A percentile compares a stretch with the other conserved stretches of the same genome.
phyloP scores from a whole-genome alignment of 1,139 yeast species.

The Meyerozyma guilliermondii region DNA sequence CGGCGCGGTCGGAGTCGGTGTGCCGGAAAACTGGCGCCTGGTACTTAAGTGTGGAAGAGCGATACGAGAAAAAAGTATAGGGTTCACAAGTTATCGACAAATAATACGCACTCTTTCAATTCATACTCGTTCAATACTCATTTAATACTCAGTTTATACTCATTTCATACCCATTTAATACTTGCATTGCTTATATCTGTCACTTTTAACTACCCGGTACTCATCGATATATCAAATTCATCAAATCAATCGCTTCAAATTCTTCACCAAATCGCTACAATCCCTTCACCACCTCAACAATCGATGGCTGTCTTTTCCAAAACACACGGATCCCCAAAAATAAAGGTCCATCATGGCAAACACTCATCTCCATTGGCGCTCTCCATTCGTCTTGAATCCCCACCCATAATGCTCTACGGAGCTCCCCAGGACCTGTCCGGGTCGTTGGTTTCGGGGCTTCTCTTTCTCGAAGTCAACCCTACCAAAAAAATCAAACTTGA shows the following conservation, averaged over 20 bases:
- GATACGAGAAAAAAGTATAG: no score
- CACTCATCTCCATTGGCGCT: slow-evolving; percentile 31
- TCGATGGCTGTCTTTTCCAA: slow-evolving; percentile 10
- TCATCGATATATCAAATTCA: no score
- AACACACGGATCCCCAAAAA: slow-evolving; percentile 3
- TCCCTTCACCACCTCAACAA: neutral
- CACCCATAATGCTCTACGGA: slow-evolving; percentile 86
- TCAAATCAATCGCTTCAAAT: no score
- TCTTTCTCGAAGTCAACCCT: slow-evolving; percentile 24
- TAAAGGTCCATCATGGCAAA: slow-evolving; percentile 2
- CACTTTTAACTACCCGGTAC: no score
- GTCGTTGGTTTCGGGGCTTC: slow-evolving; percentile 74
- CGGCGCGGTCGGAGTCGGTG: neutral
- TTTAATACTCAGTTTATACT: no score
- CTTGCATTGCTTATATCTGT: no score
- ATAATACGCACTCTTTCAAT: no score
- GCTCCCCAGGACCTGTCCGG: slow-evolving; percentile 76
- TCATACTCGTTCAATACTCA: no score
- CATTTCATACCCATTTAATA: no score
- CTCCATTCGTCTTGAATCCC: slow-evolving; percentile 71
- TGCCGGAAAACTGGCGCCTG: neutral
- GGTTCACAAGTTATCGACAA: no score
- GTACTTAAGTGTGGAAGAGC: neutral
- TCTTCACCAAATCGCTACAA: neutral
- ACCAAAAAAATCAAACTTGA: slow-evolving; percentile 29